Conservation (phyloP, 495 filamentous ascomycete species). For the Annulohypoxylon maeteangense region DNA sequence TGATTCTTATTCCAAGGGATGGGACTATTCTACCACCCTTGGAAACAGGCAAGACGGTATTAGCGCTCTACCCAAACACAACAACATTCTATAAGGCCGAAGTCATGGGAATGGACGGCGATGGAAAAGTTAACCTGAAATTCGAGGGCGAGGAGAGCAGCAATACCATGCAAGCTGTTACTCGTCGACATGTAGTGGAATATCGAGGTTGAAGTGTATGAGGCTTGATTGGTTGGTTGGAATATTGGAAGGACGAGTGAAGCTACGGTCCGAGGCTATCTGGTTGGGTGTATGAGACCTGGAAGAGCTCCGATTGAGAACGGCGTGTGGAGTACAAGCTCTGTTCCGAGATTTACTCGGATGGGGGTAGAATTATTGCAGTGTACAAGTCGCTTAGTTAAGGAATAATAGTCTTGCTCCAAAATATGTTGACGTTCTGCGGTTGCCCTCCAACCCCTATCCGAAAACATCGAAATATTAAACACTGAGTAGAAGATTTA, state of each 20-base stretch:
- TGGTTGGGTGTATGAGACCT: neutral
- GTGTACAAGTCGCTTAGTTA: neutral
- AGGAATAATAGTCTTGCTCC: neutral
- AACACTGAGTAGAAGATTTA: no score
- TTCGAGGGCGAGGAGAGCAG: conserved; percentile 91
- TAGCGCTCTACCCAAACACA: conserved; percentile 88
- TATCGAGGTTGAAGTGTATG: conserved; percentile 59
- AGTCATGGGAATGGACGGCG: conserved; percentile 76
- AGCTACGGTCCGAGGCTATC: conserved; percentile 17
- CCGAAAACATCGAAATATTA: no score
- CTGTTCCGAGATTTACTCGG: neutral
- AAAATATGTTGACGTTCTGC: neutral
- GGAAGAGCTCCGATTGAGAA: neutral
- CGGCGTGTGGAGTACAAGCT: neutral
- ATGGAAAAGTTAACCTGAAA: conserved; percentile 67
- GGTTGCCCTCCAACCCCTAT: neutral
- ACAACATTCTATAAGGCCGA: conserved; percentile 98
- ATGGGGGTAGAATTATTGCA: neutral
- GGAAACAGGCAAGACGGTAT: conserved; percentile 79
- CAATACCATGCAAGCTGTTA: conserved; percentile 80
- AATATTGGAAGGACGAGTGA: neutral
- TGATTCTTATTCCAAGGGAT: conserved; percentile 82
- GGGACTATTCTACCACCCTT: conserved; percentile 72
- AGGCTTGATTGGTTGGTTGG: conserved; percentile 37
- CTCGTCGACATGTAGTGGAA: conserved; percentile 81